Conservation (phyloP, 2,329 filamentous ascomycete genomes). For the Aspergillus phoenicis region DNA sequence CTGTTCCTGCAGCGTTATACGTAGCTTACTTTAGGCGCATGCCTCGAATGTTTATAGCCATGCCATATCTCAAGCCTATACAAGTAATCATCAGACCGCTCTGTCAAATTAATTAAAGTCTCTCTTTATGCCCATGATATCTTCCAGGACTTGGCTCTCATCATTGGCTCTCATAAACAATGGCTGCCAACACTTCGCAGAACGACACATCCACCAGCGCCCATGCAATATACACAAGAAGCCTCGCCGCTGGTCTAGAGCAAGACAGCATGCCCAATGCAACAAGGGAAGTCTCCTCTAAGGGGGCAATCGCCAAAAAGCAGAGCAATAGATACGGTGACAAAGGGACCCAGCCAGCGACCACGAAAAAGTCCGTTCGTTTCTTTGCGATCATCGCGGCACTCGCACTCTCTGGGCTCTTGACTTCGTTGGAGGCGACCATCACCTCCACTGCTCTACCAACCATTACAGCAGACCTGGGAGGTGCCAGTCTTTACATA, state of each 20-base stretch:
- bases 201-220: not conserved
- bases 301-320: too few species aligned
- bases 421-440: constrained; percentile 39
- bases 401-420: not conserved
- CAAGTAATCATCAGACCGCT: too few species aligned
- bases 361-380: not conserved
- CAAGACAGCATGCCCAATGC: not conserved
- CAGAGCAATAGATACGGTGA: too few species aligned
- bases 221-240: too few species aligned
- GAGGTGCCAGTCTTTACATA: constrained; percentile 23
- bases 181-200: too few species aligned
- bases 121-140: too few species aligned
- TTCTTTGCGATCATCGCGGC: constrained; percentile 1
- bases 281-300: not conserved
- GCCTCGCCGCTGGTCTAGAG: not conserved
- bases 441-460: constrained; percentile 47
- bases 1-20: too few species aligned
- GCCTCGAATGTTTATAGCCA: not conserved
- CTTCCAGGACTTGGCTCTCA: too few species aligned
- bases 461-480: constrained; percentile 38
- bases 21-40: too few species aligned
- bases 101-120: too few species aligned
- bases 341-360: not conserved
- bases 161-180: too few species aligned
- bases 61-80: not conserved